Evolutionary conservation across 2,329 filamentous ascomycete genomes (phyloP).

Genomic region (Diatrype stigma): DNA sequence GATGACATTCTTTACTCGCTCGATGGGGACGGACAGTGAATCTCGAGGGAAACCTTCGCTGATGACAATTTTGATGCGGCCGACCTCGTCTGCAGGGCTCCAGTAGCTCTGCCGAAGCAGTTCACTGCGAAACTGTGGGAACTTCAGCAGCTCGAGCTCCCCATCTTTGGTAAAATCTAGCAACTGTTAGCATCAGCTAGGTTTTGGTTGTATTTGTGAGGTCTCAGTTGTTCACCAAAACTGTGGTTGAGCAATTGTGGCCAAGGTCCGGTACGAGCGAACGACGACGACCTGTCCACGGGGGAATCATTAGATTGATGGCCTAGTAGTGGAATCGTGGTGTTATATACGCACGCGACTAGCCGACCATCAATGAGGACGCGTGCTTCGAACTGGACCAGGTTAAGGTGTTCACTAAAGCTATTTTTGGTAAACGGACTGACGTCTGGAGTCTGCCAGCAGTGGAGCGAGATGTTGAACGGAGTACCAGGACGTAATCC

Average conservation of each 20-base stretch:
- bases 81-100: slow-evolving; percentile 66
- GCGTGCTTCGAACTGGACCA: slow-evolving; percentile 60
- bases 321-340: background rate
- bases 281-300: slow-evolving; percentile 47
- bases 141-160: slow-evolving; percentile 59
- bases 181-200: slow-evolving; percentile 17
- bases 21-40: slow-evolving; percentile 49
- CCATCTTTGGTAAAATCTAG: slow-evolving; percentile 52
- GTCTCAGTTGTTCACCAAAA: slow-evolving; percentile 31
- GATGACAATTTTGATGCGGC: slow-evolving; percentile 72
- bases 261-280: slow-evolving; percentile 47
- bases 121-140: slow-evolving; percentile 68
- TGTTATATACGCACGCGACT: slow-evolving; percentile 48
- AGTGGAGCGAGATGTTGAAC: slow-evolving; percentile 72
- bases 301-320: background rate
- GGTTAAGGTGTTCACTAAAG: slow-evolving; percentile 52
- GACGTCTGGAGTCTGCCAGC: slow-evolving; percentile 60
- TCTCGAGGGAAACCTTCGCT: slow-evolving; percentile 66
- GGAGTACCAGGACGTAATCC: slow-evolving; percentile 53
- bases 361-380: slow-evolving; percentile 65
- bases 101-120: slow-evolving; percentile 67
- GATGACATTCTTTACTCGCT: slow-evolving; percentile 67
- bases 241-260: slow-evolving; percentile 45
- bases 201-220: no score
- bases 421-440: slow-evolving; percentile 50